Conservation (phyloP, 495 filamentous ascomycete species). For the Daldinia decipiens region DNA sequence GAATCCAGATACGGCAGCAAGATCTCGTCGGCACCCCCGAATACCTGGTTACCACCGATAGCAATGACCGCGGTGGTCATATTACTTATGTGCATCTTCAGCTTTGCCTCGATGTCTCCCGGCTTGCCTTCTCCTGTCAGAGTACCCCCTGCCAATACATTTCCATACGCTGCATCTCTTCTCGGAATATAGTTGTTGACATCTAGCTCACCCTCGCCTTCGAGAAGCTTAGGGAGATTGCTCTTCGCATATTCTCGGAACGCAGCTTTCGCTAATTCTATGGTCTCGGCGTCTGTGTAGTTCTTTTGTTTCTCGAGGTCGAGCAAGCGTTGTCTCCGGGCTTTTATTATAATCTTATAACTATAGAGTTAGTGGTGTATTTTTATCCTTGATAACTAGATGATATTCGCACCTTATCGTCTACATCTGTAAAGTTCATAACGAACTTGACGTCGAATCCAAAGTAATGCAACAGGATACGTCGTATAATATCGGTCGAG, state of each 20-base stretch:
- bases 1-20: slow-evolving; percentile 87
- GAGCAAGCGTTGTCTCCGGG: slow-evolving; percentile 79
- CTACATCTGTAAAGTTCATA: slow-evolving; percentile 94
- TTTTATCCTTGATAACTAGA: neutral
- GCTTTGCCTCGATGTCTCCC: slow-evolving; percentile 80
- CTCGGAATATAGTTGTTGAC: slow-evolving; percentile 65
- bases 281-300: slow-evolving; percentile 53
- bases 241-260: slow-evolving; percentile 77
- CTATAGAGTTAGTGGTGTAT: slow-evolving; percentile 59
- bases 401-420: slow-evolving; percentile 74
- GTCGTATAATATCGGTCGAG: slow-evolving; percentile 88
- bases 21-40: slow-evolving; percentile 68
- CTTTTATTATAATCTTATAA: slow-evolving; percentile 81
- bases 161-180: slow-evolving; percentile 69
- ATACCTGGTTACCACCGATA: slow-evolving; percentile 58
- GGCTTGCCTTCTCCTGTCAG: slow-evolving; percentile 68
- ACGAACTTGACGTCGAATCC: slow-evolving; percentile 88
- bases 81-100: slow-evolving; percentile 93
- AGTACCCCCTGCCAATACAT: slow-evolving; percentile 70
- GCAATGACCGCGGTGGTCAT: slow-evolving; percentile 69
- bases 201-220: slow-evolving; percentile 53
- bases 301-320: slow-evolving; percentile 62
- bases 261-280: slow-evolving; percentile 69
- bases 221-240: slow-evolving; percentile 73
- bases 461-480: slow-evolving; percentile 88